Base-by-base conservation (phyloP, 257 asterid genomes). In the Solanum piurae region DNA sequence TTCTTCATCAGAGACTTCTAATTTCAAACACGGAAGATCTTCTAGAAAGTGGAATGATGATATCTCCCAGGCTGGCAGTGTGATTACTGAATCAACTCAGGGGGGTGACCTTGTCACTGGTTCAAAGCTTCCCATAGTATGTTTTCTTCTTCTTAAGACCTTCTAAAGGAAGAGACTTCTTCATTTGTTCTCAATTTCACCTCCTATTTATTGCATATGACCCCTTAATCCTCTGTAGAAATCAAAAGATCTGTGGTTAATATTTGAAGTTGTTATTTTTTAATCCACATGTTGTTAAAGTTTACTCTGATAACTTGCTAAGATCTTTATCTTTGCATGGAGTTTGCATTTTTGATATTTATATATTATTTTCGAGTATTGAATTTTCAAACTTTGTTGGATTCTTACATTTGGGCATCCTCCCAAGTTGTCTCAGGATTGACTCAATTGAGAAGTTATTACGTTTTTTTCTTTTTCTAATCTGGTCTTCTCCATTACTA, bases 41-140 rank as follows among this genome's bases (percentile, higher is more conserved):
- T 96, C 93, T 86, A 92, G 95, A 96, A 95, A 92, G 90, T 93
- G 93, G 93, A 95, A 92, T 93, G 99, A 95, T 90, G 98, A 94
- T 89, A 83, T 91, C 86, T 96, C 98, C 68, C 99, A 93, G 91
- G 94, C 94, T 86, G 96, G 97, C 91, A 92, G 98, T 93, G 89
- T 94, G 82, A 88, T 95, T 89, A 95, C 95, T 88, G 98, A 94
- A 94, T 92, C 96, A 87, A 92, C 93, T 91, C 95, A 91, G 90
- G 96, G 88, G 91, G 96, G 98, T 89, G 99, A 97, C 92, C 94
- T 91, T 91, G 87, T 93, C 88, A 91, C 90, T 90, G 93, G 95
- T 94, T 92, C 94, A 89, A 95, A 94, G 87, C 93, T 92, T 94
- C 94, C 93, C 84, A 89, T 91, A 83, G 98, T 95, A 91, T 89